Percentiles rank a stretch among this genome's conserved stretches.
Evolutionary conservation across 2,329 filamentous ascomycete genomes (phyloP).

Genomic region (Rhynchosporium graminicola): DNA sequence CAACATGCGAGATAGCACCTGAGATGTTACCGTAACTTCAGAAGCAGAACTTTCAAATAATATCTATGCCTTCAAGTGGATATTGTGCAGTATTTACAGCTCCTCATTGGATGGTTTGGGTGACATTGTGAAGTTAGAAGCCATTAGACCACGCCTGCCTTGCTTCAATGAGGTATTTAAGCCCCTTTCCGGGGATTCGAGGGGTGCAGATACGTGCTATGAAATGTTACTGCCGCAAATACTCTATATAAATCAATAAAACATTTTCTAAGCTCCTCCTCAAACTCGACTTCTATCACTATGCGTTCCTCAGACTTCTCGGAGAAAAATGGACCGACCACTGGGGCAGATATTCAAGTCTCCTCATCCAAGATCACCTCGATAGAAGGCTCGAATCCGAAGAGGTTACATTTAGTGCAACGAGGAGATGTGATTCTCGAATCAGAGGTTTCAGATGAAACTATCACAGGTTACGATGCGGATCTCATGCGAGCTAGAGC

Average conservation of each 20-base stretch:
- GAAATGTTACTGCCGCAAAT: too few relatives aligned
- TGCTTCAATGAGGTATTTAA: too few relatives aligned
- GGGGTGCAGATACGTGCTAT: too few relatives aligned
- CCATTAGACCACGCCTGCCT: too few relatives aligned
- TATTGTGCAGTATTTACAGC: too few relatives aligned
- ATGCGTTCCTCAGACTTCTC: not conserved
- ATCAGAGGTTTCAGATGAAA: slow-evolving; percentile 9
- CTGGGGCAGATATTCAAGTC: not conserved
- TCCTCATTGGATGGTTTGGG: too few relatives aligned
- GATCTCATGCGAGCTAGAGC: slow-evolving; percentile 40
- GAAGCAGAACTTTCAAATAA: not conserved
- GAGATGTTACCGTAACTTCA: not conserved
- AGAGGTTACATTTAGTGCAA: slow-evolving; percentile 12
- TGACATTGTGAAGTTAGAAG: too few relatives aligned
- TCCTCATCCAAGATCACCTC: not conserved
- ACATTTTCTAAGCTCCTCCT: not conserved
- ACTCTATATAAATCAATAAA: too few relatives aligned
- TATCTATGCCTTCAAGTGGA: not conserved
- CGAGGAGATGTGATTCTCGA: slow-evolving; percentile 19
- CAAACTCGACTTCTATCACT: not conserved
- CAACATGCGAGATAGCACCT: not conserved
- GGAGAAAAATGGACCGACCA: not conserved
- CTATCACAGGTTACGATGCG: slow-evolving; percentile 37
- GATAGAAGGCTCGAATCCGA: not conserved
- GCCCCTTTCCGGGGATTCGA: too few relatives aligned